Conservation (phyloP, 495 filamentous ascomycete genomes). For the Penicillium parvum region DNA sequence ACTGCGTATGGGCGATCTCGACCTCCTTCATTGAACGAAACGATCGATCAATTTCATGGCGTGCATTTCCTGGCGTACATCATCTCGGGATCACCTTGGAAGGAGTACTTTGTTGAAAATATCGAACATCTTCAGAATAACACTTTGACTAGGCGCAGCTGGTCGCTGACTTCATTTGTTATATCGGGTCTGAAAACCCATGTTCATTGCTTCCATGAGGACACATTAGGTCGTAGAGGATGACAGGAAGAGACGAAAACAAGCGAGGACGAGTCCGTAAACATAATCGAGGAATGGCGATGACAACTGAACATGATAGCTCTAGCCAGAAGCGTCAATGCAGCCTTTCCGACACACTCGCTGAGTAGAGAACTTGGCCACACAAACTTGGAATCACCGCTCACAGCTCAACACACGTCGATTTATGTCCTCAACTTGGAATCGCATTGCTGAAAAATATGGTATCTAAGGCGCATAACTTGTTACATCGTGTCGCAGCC, state of each 20-base stretch:
- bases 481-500: slow-evolving; percentile 39
- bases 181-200: neutral
- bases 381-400: too few relatives aligned
- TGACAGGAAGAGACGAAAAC: too few relatives aligned
- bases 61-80: neutral
- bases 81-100: neutral
- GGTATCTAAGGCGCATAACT: slow-evolving; percentile 22
- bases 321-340: too few relatives aligned
- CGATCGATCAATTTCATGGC: neutral
- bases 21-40: neutral
- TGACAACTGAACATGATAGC: too few relatives aligned
- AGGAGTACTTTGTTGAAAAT: too few relatives aligned
- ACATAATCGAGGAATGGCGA: neutral
- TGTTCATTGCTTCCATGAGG: neutral
- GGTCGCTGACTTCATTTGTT: too few relatives aligned
- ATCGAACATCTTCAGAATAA: too few relatives aligned
- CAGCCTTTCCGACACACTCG: neutral
- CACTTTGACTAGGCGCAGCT: too few relatives aligned
- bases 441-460: slow-evolving; percentile 19
- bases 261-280: neutral
- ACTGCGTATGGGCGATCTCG: neutral
- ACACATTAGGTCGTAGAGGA: neutral
- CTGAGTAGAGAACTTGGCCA: neutral
- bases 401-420: too few relatives aligned
- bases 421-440: slow-evolving; percentile 1